A percentile compares a stretch with the other conserved stretches of the same genome.
These are phyloP conservation scores for Zelonia costaricensis DNA, from an alignment of 208 protist genomes.

Conservation along the genomic window DNA sequence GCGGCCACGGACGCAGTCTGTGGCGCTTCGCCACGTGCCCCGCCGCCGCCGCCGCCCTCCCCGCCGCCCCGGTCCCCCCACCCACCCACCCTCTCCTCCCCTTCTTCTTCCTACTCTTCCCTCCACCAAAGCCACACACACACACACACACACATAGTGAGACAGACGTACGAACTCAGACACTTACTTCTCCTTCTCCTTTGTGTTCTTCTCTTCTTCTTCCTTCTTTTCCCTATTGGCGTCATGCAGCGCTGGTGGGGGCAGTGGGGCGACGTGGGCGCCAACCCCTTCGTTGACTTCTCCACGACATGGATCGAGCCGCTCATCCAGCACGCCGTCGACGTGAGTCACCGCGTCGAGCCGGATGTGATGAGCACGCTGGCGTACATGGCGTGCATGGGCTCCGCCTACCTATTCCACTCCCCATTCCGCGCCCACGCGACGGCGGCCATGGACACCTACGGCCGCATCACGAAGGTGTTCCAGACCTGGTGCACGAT, in stretches of 20 bases:
- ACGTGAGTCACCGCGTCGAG: conserved; percentile 19
- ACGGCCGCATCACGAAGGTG: conserved; percentile 64
- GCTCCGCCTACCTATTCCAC: conserved; percentile 73
- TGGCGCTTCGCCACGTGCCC: too few species aligned
- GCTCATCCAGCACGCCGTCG: conserved; percentile 19
- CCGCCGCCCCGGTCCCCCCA: not conserved
- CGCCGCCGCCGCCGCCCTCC: not conserved
- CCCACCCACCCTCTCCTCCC: not conserved
- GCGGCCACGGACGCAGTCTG: too few species aligned
- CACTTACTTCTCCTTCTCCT: too few species aligned
- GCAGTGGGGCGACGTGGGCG: conserved; percentile 9
- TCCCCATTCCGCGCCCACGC: conserved; percentile 70
- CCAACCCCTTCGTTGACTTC: conserved; percentile 30
- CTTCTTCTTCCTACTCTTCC: not conserved
- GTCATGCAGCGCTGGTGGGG: conserved; percentile 5
- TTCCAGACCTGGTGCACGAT: conserved; percentile 65
- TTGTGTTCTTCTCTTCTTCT: too few species aligned
- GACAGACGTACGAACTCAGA: too few species aligned
- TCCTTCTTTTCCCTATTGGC: not conserved
- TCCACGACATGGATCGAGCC: conserved; percentile 25
- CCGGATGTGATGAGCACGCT: conserved; percentile 46
- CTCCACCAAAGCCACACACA: not conserved
- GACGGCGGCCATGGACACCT: conserved; percentile 44
- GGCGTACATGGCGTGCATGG: conserved; percentile 45
- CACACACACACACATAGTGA: too few species aligned